These are phyloP conservation scores for Podaxis sp. DNA, from an alignment of 768 basidiomycete species.

Conservation along the genomic window DNA sequence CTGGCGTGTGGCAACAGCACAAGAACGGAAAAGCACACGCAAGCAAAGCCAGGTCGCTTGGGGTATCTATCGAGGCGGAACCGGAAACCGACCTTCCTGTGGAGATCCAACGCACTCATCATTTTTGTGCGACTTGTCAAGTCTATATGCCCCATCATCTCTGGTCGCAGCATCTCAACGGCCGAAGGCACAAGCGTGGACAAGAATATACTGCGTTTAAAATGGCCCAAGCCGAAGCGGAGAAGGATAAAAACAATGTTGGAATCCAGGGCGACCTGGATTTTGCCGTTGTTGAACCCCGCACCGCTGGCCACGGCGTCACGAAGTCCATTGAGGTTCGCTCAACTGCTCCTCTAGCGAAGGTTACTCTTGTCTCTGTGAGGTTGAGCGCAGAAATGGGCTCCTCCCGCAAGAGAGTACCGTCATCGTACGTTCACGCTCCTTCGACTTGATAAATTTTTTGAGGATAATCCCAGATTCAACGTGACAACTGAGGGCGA, in stretches of 20 bases:
- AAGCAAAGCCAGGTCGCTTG: not conserved
- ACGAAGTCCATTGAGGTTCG: conserved; percentile 21
- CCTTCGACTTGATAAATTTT: not conserved
- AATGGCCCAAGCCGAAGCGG: conserved; percentile 47
- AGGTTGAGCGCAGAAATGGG: not conserved
- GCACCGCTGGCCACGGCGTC: conserved; percentile 21
- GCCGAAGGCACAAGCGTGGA: not conserved
- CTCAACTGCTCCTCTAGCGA: conserved; percentile 28
- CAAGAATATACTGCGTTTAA: conserved; percentile 25
- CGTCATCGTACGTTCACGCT: conserved; percentile 11
- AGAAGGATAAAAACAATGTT: conserved; percentile 55
- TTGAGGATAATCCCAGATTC: conserved; percentile 23
- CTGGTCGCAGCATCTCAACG: not conserved
- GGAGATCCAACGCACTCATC: not conserved
- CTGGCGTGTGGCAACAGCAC: not conserved
- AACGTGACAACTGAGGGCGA: conserved; percentile 20
- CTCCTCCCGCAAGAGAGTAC: not conserved
- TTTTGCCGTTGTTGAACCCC: conserved; percentile 49
- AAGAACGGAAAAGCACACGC: conserved; percentile 4
- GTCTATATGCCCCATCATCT: not conserved
- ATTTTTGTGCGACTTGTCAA: not conserved
- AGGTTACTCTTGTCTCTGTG: conserved; percentile 22
- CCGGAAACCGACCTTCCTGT: conserved; percentile 1
- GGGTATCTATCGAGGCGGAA: not conserved
- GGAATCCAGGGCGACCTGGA: conserved; percentile 43